A percentile compares a stretch with the other conserved stretches of the same genome.
These are phyloP conservation scores for Yamadazyma taylorii DNA, from an alignment of 1,139 yeast species.

Conservation along the genomic window DNA sequence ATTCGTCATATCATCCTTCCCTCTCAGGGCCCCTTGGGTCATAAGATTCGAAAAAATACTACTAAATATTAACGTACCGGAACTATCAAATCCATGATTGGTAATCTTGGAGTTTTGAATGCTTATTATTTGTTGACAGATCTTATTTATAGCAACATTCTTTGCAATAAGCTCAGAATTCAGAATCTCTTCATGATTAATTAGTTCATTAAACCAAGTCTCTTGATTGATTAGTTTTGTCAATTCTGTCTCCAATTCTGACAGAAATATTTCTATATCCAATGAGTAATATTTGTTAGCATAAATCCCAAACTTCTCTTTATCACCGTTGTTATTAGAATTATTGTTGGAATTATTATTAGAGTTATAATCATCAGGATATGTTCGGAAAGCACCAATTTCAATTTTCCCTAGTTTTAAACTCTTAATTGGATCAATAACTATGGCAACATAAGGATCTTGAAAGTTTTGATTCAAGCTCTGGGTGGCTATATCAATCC, in stretches of 20 bases:
- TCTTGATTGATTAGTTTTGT: slow-evolving; percentile 48
- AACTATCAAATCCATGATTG: background rate
- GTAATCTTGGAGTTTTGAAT: background rate
- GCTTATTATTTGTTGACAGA: background rate
- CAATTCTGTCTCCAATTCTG: slow-evolving; percentile 50
- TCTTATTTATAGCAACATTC: slow-evolving; percentile 6
- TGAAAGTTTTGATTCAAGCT: slow-evolving; percentile 81
- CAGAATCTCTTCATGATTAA: slow-evolving; percentile 12
- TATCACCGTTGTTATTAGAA: slow-evolving; percentile 5
- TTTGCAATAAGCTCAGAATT: slow-evolving; percentile 3
- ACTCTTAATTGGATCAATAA: slow-evolving; percentile 80
- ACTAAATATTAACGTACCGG: background rate
- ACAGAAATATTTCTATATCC: slow-evolving; percentile 62
- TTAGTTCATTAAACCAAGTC: slow-evolving; percentile 45
- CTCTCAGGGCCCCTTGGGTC: no score
- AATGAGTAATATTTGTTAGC: slow-evolving; percentile 71
- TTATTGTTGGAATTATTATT: no score
- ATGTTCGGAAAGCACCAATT: slow-evolving; percentile 90
- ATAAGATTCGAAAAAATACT: no score
- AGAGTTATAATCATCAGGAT: slow-evolving; percentile 50
- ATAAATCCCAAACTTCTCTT: slow-evolving; percentile 67
- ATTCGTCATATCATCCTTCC: no score
- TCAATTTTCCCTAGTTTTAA: slow-evolving; percentile 66
- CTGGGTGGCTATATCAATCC: slow-evolving; percentile 89
- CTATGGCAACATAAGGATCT: slow-evolving; percentile 89